Base-by-base conservation (phyloP, 2,329 filamentous ascomycete species). In the Cladosporium halotolerans region DNA sequence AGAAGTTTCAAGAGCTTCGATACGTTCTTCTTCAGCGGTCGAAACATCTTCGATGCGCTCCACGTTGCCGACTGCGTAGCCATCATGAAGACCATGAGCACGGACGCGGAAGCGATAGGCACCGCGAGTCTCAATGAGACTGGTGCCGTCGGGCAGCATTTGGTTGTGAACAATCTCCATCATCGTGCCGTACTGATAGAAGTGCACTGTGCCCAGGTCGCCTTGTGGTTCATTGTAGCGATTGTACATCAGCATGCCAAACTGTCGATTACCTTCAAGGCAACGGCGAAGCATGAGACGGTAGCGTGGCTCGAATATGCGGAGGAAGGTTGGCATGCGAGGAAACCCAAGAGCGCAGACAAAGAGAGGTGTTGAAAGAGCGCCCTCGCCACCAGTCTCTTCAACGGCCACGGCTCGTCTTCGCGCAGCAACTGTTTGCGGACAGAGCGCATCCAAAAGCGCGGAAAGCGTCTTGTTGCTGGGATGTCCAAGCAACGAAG, bases 231-330 rank as follows among this genome's bases (percentile, higher is more conserved):
- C 68, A 19, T 73, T 70, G n/a, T 70, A 70, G 43, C 75, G 73
- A 60, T 85, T 87, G 57, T 84, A 83, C 64, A 88, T 79, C 14
- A 95, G 79, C 87, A 96, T 95, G 19, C 91, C 91, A 64, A 96
- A 96, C 19, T 82, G 87, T 11, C 81, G 76, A 56, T 86, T 81
- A 0, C 83, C 82, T 57, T 90, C 85, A 50, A 95, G 74, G 0
- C 83, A 86, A 34, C 89, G 81, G 44, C 86, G 80, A 36, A 96
- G 85, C 89, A 96, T 93, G n/a, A 93, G 76, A 7, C 89, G 82
- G 66, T 96, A 96, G 6, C 88, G 80, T n/a, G 88, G 88, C 67
- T 96, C 91, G 65, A 95, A 96, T n/a, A 96, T 81, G 62, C 95
- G 88, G 3, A 96, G 74, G 60, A 93, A 93, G 0, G 88, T 91